Conservation (phyloP, 2,329 filamentous ascomycete species). For the Chrysosporium queenslandicum region DNA sequence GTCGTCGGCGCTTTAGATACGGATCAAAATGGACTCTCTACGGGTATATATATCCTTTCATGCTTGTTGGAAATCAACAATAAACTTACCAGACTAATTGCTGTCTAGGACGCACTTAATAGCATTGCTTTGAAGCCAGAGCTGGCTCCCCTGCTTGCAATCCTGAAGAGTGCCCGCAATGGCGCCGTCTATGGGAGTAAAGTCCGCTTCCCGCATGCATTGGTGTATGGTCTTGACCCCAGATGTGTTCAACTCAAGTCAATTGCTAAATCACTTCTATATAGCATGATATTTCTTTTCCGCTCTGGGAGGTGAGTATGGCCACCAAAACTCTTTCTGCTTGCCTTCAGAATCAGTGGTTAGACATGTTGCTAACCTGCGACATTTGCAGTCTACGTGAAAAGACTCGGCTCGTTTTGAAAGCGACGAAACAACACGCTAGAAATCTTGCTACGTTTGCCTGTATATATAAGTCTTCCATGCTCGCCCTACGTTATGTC, state of each 20-base stretch:
- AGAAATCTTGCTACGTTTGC: slow-evolving; percentile 87
- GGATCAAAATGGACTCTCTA: slow-evolving; percentile 6
- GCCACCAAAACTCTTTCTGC: slow-evolving; percentile 3
- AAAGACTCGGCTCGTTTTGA: slow-evolving; percentile 66
- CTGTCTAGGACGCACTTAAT: slow-evolving; percentile 56
- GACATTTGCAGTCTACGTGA: slow-evolving; percentile 50
- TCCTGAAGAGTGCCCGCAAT: slow-evolving; percentile 91
- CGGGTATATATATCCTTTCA: background rate
- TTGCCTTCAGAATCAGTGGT: background rate
- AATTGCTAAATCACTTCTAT: slow-evolving; percentile 17
- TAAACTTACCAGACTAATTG: background rate
- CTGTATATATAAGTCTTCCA: slow-evolving; percentile 73
- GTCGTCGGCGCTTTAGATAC: background rate
- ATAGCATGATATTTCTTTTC: slow-evolving; percentile 94
- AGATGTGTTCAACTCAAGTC: background rate
- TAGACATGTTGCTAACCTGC: slow-evolving; percentile 7
- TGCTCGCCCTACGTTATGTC: slow-evolving; percentile 61
- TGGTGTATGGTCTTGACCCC: slow-evolving; percentile 51
- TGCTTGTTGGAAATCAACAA: background rate
- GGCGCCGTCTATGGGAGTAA: slow-evolving; percentile 94
- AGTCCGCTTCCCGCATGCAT: slow-evolving; percentile 93
- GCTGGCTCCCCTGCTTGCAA: slow-evolving; percentile 72
- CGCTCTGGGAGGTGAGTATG: slow-evolving; percentile 66
- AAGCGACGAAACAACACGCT: slow-evolving; percentile 82
- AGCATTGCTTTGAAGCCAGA: slow-evolving; percentile 68